phyloP scores from a whole-genome alignment of 371 early-diverging fungal species.

The Mortierella sp. region DNA sequence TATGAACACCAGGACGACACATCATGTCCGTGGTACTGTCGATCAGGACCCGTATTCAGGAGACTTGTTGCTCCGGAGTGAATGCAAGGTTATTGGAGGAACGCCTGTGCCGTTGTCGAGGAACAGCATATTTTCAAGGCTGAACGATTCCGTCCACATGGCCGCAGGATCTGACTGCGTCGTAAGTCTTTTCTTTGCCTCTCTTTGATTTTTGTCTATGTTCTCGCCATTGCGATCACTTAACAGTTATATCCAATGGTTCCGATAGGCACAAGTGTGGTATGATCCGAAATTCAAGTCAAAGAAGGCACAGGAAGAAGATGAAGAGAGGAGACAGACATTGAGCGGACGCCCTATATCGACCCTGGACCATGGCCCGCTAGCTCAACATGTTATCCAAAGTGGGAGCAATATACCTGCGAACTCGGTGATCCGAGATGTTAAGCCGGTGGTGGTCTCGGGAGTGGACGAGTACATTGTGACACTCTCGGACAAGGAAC shows the following conservation, averaged over 20 bases:
- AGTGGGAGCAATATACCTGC: background rate
- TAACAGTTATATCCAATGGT: background rate
- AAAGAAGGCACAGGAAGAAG: background rate
- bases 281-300: constrained; percentile 7
- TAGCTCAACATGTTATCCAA: background rate
- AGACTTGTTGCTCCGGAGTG: constrained; percentile 20
- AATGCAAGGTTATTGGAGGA: constrained; percentile 33
- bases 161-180: constrained; percentile 35
- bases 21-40: constrained; percentile 33
- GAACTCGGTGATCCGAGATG: constrained; percentile 19
- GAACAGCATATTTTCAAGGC: constrained; percentile 32
- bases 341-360: background rate
- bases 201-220: too few species aligned
- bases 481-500: constrained; percentile 24
- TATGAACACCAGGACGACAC: constrained; percentile 9
- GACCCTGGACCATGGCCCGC: background rate
- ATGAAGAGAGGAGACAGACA: background rate
- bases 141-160: constrained; percentile 39
- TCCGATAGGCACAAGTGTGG: background rate
- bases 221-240: background rate
- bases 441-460: constrained; percentile 29
- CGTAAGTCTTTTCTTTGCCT: constrained; percentile 8
- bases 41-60: constrained; percentile 12
- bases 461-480: constrained; percentile 36
- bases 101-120: constrained; percentile 25